Conservation (phyloP, 176 grass and related monocot species). For the Metroxylon sagu region DNA sequence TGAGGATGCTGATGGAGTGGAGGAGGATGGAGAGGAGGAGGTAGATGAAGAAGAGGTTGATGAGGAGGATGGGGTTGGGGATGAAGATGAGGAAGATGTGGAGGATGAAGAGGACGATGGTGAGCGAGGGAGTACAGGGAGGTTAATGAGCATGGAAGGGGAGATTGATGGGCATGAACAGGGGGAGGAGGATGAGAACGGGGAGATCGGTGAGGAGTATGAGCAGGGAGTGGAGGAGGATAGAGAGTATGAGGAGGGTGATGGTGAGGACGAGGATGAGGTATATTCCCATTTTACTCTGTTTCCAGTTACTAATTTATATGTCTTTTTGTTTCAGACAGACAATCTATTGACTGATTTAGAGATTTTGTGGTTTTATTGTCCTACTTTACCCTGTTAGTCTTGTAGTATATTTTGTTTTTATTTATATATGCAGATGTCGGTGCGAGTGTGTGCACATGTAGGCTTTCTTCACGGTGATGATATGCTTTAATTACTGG, state of each 20-base stretch:
- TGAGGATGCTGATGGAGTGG: slow-evolving; percentile 44
- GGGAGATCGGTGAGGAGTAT: slow-evolving; percentile 80
- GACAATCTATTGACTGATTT: too few species aligned
- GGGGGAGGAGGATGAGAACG: slow-evolving; percentile 81
- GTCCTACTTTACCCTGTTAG: too few species aligned
- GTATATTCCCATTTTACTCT: slow-evolving; percentile 32
- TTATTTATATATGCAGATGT: too few species aligned
- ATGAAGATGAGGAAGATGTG: slow-evolving; percentile 47
- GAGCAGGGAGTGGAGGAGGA: slow-evolving; percentile 40
- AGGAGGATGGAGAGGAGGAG: slow-evolving; percentile 26
- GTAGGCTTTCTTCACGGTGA: too few species aligned
- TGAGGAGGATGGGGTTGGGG: slow-evolving; percentile 35
- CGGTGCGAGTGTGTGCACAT: too few species aligned
- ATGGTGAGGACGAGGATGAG: slow-evolving; percentile 78
- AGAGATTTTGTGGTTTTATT: too few species aligned
- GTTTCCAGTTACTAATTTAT: neutral
- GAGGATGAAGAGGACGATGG: slow-evolving; percentile 50
- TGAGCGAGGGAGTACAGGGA: slow-evolving; percentile 41
- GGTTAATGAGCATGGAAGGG: slow-evolving; percentile 29
- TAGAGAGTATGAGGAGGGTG: slow-evolving; percentile 46
- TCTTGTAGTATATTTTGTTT: too few species aligned
- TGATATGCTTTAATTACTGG: too few species aligned
- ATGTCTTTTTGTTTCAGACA: neutral
- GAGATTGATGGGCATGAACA: slow-evolving; percentile 96
- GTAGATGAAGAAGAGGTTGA: slow-evolving; percentile 60